phyloP scores from a whole-genome alignment of 2,329 filamentous ascomycete genomes.

The Tolypocladium album region DNA sequence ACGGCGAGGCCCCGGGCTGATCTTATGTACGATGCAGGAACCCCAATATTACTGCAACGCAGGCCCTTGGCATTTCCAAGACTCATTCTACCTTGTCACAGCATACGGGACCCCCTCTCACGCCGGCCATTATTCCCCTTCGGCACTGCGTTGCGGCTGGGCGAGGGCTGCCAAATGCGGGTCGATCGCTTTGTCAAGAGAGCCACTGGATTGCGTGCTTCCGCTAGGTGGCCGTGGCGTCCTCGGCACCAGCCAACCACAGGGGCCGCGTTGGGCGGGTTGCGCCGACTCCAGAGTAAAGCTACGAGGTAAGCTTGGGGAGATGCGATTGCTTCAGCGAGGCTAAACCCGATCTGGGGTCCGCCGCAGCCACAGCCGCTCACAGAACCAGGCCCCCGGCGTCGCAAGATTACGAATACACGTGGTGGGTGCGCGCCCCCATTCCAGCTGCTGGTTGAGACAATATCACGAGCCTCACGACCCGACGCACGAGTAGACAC shows the following conservation, averaged over 20 bases:
- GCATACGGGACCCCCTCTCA: background rate
- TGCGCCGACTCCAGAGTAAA: background rate
- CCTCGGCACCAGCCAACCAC: background rate
- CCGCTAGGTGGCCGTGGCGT: slow-evolving; percentile 20
- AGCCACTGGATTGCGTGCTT: slow-evolving; percentile 17
- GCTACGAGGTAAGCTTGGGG: no score
- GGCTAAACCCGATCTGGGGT: background rate
- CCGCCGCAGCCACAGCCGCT: background rate
- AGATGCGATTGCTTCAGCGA: background rate
- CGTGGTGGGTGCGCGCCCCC: background rate
- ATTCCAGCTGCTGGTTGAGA: background rate
- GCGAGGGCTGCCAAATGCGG: background rate
- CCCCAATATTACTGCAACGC: background rate
- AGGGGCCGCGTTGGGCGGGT: background rate
- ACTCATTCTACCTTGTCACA: background rate
- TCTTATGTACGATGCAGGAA: background rate
- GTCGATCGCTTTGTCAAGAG: slow-evolving; percentile 9
- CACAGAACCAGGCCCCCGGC: background rate
- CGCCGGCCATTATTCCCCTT: background rate
- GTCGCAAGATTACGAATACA: background rate
- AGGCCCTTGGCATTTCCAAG: background rate
- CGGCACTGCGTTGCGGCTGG: background rate
- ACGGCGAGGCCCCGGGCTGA: background rate
- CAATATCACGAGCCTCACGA: background rate
- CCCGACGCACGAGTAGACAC: background rate